A percentile compares a stretch with the other conserved stretches of the same genome.
These are phyloP conservation scores for Botrytis sinoallii DNA, from an alignment of 2,329 filamentous ascomycete species.

Conservation along the genomic window DNA sequence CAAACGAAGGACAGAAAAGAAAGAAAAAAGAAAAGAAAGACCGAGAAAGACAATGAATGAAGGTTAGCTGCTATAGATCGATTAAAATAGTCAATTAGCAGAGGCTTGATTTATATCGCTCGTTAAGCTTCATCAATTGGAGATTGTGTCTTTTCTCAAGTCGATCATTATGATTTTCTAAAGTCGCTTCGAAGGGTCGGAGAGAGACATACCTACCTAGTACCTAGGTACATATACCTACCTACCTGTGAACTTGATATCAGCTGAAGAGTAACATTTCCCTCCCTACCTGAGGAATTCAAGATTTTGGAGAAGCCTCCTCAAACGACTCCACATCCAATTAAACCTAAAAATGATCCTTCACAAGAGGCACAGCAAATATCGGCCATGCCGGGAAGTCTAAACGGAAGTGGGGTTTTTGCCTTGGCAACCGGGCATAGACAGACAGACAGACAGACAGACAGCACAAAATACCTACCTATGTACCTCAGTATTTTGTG, in stretches of 20 bases:
- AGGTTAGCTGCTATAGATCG: background rate
- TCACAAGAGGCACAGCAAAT: background rate
- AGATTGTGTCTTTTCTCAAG: background rate
- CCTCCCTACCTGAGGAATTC: background rate
- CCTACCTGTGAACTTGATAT: background rate
- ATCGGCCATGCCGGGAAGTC: slow-evolving; percentile 2
- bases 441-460: background rate
- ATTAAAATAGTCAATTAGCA: background rate
- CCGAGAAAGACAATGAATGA: background rate
- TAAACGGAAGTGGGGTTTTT: background rate
- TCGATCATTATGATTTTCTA: background rate
- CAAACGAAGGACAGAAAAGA: background rate
- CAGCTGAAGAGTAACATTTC: background rate
- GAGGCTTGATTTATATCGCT: background rate
- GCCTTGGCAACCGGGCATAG: slow-evolving; percentile 6
- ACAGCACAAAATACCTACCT: background rate
- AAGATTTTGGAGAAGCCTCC: background rate
- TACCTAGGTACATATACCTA: background rate
- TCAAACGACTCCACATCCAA: slow-evolving; percentile 6
- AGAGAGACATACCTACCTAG: background rate
- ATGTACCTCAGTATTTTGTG: background rate
- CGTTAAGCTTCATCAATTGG: background rate
- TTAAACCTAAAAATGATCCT: background rate
- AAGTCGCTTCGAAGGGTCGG: too few species aligned
- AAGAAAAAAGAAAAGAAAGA: background rate